Base-by-base conservation (phyloP, 148 eudicot genomes). In the Salicornia ramosissima region DNA sequence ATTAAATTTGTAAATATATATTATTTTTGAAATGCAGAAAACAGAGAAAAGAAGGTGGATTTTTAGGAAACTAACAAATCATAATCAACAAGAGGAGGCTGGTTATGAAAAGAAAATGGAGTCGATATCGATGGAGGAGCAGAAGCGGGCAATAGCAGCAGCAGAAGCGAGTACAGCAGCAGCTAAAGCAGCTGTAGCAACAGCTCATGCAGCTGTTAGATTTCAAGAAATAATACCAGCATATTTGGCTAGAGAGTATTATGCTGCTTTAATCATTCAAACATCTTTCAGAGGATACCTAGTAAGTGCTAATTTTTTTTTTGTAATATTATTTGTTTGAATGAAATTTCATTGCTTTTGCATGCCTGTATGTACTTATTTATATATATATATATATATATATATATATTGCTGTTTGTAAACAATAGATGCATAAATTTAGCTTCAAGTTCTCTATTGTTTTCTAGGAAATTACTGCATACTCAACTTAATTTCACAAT, bases 261-360 rank as follows among this genome's bases (percentile, higher is more conserved):
- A 64, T 74, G 98, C 96, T 19, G 96, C 98, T 59, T 74, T 75
- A 34, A 57, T 90, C 58, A 90, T 92, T 72, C 98, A 92, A 77
- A 86, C 96, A 33, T 82, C 87, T 59, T 92, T 92, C 78, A 85
- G 96, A 83, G 94, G 94, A 63, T 90, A 88, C 77, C 77, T 92
- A 54, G 97, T 88, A 77, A 85, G 72, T 59, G 22, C 3, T 21
- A 19, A 5, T 42, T 1, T 8, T 12, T 4, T 55, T 19, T 30
- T 10, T n/a, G n/a, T n/a, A n/a, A n/a, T n/a, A n/a, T n/a, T n/a
- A n/a, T n/a, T n/a, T n/a, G n/a, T n/a, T n/a, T n/a, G n/a, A n/a
- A n/a, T n/a, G n/a, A n/a, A n/a, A 10, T 49, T 16, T 28, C 40
- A 6, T n/a, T 51, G 21, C n/a, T 24, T 31, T 50, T 33, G 6